Evolutionary conservation across 2,329 filamentous ascomycete genomes (phyloP).

Genomic region (Plenodomus biglobosus): DNA sequence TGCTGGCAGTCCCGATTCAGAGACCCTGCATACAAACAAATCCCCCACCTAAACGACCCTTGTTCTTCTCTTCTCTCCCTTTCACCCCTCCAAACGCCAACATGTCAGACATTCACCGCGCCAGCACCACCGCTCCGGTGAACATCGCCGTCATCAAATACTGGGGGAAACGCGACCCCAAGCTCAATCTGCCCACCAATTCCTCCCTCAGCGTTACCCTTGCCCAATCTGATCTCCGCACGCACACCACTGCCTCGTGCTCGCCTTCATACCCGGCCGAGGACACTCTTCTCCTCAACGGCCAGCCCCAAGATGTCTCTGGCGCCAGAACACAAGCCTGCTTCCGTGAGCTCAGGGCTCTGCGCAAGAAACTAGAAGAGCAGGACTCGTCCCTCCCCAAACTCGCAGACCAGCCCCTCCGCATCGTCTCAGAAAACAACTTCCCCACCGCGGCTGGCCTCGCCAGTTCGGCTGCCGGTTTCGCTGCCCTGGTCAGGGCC

Average conservation of each 20-base stretch:
- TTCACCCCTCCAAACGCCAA: conserved; percentile 10
- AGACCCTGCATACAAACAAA: conserved; percentile 39
- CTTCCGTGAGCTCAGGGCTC: conserved; percentile 78
- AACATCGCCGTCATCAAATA: conserved; percentile 99
- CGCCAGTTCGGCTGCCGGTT: conserved; percentile 64
- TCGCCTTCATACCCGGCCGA: conserved; percentile 66
- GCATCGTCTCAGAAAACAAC: conserved; percentile 95
- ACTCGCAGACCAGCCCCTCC: conserved; percentile 74
- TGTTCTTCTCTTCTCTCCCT: conserved; percentile 5
- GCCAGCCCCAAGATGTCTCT: conserved; percentile 77
- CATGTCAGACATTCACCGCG: conserved; percentile 70
- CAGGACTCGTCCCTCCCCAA: conserved; percentile 74
- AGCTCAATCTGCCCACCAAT: conserved; percentile 96
- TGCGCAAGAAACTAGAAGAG: conserved; percentile 74
- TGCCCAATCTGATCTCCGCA: conserved; percentile 89
- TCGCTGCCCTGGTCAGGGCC: conserved; percentile 71
- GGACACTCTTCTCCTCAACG: conserved; percentile 83
- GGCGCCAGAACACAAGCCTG: conserved; percentile 93
- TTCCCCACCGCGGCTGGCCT: conserved; percentile 97
- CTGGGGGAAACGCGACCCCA: conserved; percentile 96
- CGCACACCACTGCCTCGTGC: conserved; percentile 93
- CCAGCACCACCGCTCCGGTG: conserved; percentile 94
- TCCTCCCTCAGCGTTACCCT: conserved; percentile 96
- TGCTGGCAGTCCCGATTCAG: conserved; percentile 6
- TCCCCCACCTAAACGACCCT: conserved; percentile 19